Base-by-base conservation (phyloP, 1,139 yeast species). In the Sugiyamaella paludigena region DNA sequence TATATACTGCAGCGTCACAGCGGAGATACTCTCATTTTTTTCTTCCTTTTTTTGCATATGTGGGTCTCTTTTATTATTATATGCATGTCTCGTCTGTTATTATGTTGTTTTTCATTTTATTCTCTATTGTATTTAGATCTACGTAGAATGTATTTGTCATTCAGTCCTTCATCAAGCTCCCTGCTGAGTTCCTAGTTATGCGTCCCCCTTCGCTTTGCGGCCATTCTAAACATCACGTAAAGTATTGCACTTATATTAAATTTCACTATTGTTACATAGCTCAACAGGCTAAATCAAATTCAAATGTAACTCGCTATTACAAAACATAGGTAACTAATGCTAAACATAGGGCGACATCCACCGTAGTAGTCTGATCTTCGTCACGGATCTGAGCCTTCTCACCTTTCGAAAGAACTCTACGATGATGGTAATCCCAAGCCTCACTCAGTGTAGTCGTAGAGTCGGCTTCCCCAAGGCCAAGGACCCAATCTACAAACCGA, bases 401-500 rank as follows among this genome's bases (percentile, higher is more conserved):
- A 26, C 49, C 50, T 26, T 40, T 38, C 7, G 59, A 47, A 24
- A 50, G 45, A 10, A 48, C 52, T 15, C 43, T 43, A 8, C 49
- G 48, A 27, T 40, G 28, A 4, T 37, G 36, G 30, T 54, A 48
- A 7, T 54, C 50, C 28, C 50, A 44, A 7, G 49, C 56, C 24
- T 52, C 55, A 29, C 51, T 43, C 16, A 53, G 42, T 5, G 55
- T 51, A 7, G 43, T 44, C 2, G 45, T 28, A 15, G 51, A 39
- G 9, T 48, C 47, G 11, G 54, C 57, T 16, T 51, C 51, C 19
- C 60, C 56, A 13, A 59, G 55, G 2, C 67, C 67, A 24, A 63
- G 54, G 1, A 57, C 39, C 66, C 67, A 62, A 48, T 63, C 66
- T 4, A 59, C 56, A 15, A 58, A 56, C 10, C 55, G 49, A 12